Percentiles rank a stretch among this genome's conserved stretches.
Evolutionary conservation across 768 basidiomycete genomes (phyloP).

Genomic region (Pleurotus eryngii): DNA sequence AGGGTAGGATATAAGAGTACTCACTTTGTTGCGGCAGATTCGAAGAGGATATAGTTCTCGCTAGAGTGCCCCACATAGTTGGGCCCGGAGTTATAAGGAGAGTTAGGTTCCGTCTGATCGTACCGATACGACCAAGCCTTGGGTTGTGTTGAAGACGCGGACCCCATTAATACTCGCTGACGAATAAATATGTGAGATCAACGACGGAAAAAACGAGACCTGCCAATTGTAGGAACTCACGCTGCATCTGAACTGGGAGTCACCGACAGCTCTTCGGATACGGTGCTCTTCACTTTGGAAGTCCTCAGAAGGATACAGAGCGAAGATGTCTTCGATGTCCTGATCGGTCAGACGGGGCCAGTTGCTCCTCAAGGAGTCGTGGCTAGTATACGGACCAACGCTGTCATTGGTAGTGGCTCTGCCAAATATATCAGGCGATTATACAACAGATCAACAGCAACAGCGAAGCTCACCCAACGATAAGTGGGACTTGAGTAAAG

Average conservation of each 20-base stretch:
- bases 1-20: not conserved
- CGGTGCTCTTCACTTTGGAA: slow-evolving; percentile 41
- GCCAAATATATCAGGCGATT: not conserved
- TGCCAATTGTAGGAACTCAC: slow-evolving; percentile 30
- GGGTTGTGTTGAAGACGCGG: slow-evolving; percentile 29
- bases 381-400: slow-evolving; percentile 36
- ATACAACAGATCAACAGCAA: not conserved
- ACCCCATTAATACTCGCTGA: slow-evolving; percentile 45
- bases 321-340: slow-evolving; percentile 34
- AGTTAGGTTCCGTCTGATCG: slow-evolving; percentile 51
- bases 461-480: slow-evolving; percentile 47
- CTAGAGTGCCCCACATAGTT: slow-evolving; percentile 44
- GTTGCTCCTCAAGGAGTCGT: slow-evolving; percentile 31
- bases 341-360: slow-evolving; percentile 43
- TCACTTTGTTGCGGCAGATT: too few relatives aligned
- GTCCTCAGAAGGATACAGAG: slow-evolving; percentile 39
- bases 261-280: slow-evolving; percentile 44
- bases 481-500: slow-evolving; percentile 47
- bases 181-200: not conserved
- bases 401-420: slow-evolving; percentile 63
- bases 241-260: slow-evolving; percentile 47
- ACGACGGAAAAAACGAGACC: not conserved
- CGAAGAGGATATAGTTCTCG: slow-evolving; percentile 50
- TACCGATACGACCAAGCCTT: slow-evolving; percentile 55
- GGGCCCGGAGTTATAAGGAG: slow-evolving; percentile 15